phyloP scores from a whole-genome alignment of 805 yeast genomes.

The Candida saitoana region DNA sequence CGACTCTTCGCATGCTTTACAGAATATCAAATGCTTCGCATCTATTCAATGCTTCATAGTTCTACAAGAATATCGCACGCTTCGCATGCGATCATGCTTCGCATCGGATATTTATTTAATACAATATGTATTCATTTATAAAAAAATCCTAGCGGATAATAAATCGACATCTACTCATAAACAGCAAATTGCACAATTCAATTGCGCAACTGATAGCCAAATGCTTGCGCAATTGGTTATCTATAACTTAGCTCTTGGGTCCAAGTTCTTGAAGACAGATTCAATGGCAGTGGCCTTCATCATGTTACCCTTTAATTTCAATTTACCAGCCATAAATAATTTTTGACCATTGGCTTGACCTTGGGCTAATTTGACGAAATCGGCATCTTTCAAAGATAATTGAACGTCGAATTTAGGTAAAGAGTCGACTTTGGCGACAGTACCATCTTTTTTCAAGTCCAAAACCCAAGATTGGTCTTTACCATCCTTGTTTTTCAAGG shows the following conservation, averaged over 20 bases:
- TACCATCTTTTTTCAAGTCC: conserved; percentile 62
- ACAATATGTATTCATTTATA: too few species aligned
- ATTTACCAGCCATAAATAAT: conserved; percentile 77
- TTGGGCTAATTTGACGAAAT: conserved; percentile 63
- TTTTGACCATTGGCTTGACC: conserved; percentile 85
- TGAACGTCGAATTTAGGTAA: conserved; percentile 57
- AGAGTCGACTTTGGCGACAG: conserved; percentile 37
- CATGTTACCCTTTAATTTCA: conserved; percentile 85
- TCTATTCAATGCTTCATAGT: too few species aligned
- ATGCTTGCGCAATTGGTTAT: conserved; percentile 3
- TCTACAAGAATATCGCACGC: too few species aligned
- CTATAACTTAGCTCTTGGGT: conserved; percentile 43
- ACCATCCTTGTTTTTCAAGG: conserved; percentile 59
- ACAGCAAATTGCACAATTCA: too few species aligned
- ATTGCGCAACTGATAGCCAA: too few species aligned
- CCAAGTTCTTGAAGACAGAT: conserved; percentile 53
- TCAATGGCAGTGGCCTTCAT: conserved; percentile 84
- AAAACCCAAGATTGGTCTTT: conserved; percentile 60
- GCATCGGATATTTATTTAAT: too few species aligned
- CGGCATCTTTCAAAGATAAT: conserved; percentile 61
- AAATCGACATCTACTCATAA: too few species aligned
- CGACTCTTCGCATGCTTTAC: too few species aligned
- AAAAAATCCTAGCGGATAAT: too few species aligned
- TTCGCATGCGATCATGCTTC: too few species aligned
- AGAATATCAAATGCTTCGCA: too few species aligned